These are phyloP conservation scores for Pichia kluyveri DNA, from an alignment of 805 yeast genomes.

Conservation along the genomic window DNA sequence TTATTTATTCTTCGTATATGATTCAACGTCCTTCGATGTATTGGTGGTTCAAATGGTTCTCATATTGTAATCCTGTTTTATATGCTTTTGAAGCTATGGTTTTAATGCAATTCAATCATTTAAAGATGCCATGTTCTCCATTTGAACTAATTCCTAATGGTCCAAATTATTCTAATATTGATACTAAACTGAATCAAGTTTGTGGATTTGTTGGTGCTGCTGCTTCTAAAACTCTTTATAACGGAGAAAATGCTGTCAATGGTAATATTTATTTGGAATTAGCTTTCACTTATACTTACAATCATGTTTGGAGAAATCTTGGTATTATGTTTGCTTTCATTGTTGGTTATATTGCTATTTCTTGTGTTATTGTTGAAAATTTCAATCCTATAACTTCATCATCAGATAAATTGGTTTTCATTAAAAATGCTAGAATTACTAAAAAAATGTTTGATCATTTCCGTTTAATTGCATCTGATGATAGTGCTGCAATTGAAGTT, in stretches of 20 bases:
- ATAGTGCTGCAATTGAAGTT: neutral
- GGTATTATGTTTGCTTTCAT: conserved; percentile 42
- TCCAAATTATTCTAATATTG: conserved; percentile 36
- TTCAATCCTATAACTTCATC: conserved; percentile 23
- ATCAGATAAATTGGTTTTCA: conserved; percentile 26
- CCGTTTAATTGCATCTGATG: conserved; percentile 4
- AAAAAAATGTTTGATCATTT: conserved; percentile 18
- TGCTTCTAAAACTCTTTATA: conserved; percentile 13
- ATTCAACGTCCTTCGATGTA: conserved; percentile 50
- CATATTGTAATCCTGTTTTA: conserved; percentile 39
- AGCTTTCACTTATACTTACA: conserved; percentile 42
- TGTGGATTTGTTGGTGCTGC: conserved; percentile 48
- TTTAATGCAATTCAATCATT: conserved; percentile 47
- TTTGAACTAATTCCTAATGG: conserved; percentile 43
- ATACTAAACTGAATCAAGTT: conserved; percentile 29
- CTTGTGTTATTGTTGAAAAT: conserved; percentile 23
- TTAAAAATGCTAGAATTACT: conserved; percentile 21
- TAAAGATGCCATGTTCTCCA: conserved; percentile 40
- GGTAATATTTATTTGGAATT: conserved; percentile 41
- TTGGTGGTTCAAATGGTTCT: conserved; percentile 56
- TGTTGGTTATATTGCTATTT: conserved; percentile 29
- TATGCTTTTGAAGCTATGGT: conserved; percentile 47
- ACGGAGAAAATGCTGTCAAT: conserved; percentile 29
- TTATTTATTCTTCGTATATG: conserved; percentile 56
- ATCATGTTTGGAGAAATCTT: conserved; percentile 73